Base-by-base conservation (phyloP, 345 rosid genomes). In the Brassica incana region DNA sequence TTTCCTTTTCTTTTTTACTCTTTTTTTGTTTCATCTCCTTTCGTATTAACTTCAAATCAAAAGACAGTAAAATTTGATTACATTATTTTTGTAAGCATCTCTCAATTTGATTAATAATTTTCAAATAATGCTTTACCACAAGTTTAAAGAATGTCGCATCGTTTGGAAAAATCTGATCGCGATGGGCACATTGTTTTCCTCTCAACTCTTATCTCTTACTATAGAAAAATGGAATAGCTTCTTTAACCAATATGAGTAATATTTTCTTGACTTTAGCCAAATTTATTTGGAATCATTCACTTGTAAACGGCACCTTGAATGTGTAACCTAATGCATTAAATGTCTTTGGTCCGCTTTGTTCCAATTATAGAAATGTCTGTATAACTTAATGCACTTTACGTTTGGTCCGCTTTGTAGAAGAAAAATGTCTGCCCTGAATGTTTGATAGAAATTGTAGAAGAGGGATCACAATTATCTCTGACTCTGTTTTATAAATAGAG, bases 271-370 rank as follows among this genome's bases (percentile, higher is more conserved):
- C 30, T 9, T 78, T 56, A 29, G 14, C 43, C 8, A 33, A 20
- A 58, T 33, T 54, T 23, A 38, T 43, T 48, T 73, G 78, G 69
- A 54, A 67, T 59, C 64, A 67, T 59, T 12, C 81, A 72, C 27
- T 58, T 40, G 76, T 65, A 65, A 65, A 62, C 4, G 30, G n/a
- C 33, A 71, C 7, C 8, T 16, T 43, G 6, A 48, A 14, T 12
- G 8, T 5, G 69, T 50, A 59, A 43, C 56, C 10, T 25, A 36
- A 58, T 61, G 70, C 35, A 68, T 62, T 18, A 67, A 79, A 59
- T 35, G 15, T 67, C 78, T 35, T 50, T 61, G 82, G 32, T 29
- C 32, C 32, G 32, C 32, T 29, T 3, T 36, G 18, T 56, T 67
- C 65, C 68, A 70, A 63, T 23, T n/a, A 32, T 35, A 23, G 70